A percentile compares a stretch with the other conserved stretches of the same genome.
Conservation (phyloP, 2,329 filamentous ascomycete species). For the Xylariales sp. region DNA sequence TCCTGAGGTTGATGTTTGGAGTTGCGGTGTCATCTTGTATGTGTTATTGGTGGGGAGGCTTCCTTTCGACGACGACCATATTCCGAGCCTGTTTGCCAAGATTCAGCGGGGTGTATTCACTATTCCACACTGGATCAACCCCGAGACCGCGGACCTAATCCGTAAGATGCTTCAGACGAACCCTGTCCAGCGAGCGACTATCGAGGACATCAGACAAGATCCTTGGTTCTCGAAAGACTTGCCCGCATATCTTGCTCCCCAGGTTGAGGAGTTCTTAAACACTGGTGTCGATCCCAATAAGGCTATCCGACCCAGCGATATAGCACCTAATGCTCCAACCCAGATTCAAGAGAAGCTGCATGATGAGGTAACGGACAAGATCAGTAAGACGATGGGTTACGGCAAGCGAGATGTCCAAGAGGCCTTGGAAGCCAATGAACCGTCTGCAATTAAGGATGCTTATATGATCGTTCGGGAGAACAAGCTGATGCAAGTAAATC, state of each 20-base stretch:
- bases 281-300: constrained; percentile 95
- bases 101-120: constrained; percentile 95
- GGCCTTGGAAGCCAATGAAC: constrained; percentile 89
- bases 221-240: constrained; percentile 93
- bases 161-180: constrained; percentile 96
- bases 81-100: constrained; percentile 96
- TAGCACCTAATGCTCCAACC: constrained; percentile 81
- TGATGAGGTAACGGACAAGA: constrained; percentile 91
- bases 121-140: constrained; percentile 89
- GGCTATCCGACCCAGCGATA: constrained; percentile 83
- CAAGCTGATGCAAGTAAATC: constrained; percentile 94
- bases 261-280: constrained; percentile 91
- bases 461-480: constrained; percentile 99
- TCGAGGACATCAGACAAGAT: constrained; percentile 91
- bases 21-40: constrained; percentile 90
- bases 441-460: constrained; percentile 97
- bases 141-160: constrained; percentile 84
- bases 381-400: constrained; percentile 98
- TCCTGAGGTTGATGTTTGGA: constrained; percentile 98
- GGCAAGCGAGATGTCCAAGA: constrained; percentile 95
- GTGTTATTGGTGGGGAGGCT: constrained; percentile 83
- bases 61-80: constrained; percentile 98
- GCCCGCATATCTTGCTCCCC: constrained; percentile 85
- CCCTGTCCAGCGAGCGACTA: constrained; percentile 91
- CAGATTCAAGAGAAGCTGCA: constrained; percentile 91